Evolutionary conservation across 1,284 basidiomycete species (phyloP).

Genomic region (Coniferiporia weirii): DNA sequence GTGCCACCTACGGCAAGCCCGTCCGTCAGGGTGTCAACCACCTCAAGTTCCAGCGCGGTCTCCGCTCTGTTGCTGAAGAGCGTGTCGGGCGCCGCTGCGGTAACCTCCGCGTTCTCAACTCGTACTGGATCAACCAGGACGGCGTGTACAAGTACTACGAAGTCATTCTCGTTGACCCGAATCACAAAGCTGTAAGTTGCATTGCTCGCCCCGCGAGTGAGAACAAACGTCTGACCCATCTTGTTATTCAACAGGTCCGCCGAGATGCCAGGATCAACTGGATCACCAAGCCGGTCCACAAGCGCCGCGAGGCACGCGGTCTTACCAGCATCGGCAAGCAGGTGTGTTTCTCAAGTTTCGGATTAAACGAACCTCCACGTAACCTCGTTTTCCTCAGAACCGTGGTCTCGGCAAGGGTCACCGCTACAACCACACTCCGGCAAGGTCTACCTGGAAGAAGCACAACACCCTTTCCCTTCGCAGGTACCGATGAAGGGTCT

Average conservation of each 20-base stretch:
- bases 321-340: constrained; percentile 96
- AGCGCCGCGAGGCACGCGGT: constrained; percentile 95
- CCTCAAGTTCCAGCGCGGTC: constrained; percentile 94
- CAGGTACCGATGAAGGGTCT: constrained; percentile 83
- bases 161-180: constrained; percentile 96
- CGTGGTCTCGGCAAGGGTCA: constrained; percentile 95
- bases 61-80: constrained; percentile 95
- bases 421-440: constrained; percentile 91
- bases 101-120: constrained; percentile 94
- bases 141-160: constrained; percentile 99
- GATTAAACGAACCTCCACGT: no score
- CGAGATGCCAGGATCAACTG: constrained; percentile 98
- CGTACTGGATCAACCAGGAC: constrained; percentile 99
- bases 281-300: constrained; percentile 98
- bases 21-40: constrained; percentile 99
- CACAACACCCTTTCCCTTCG: constrained; percentile 98
- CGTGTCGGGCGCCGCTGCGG: constrained; percentile 96
- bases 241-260: constrained; percentile 56
- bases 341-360: constrained; percentile 36
- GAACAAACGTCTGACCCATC: constrained; percentile 7
- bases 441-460: constrained; percentile 90
- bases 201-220: not conserved
- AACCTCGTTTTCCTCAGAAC: constrained; percentile 45
- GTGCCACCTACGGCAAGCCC: constrained; percentile 99
- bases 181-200: constrained; percentile 79